Evolutionary conservation across 371 early-diverging fungal genomes (phyloP), one percentile per base, ranked within the genome.

Genomic region (Circinella minor): DNA sequence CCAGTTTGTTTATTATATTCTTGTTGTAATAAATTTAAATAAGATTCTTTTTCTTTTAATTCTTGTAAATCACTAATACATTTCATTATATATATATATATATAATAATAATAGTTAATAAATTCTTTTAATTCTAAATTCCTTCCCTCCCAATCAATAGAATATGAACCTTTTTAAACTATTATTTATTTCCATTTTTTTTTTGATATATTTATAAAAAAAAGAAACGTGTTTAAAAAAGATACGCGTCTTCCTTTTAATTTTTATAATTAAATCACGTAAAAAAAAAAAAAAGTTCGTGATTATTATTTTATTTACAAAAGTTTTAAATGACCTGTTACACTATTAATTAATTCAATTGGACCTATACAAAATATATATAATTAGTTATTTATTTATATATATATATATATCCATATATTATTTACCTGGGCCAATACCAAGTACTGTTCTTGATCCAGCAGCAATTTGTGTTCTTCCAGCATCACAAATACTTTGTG

Each of bases 381-480:
- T 38, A 60, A 60, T 38, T 63, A 61, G 37, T 5, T 6, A 39
- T 17, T 47, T 36, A 36, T 63, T 47, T 68, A 61, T 10, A 47
- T 55, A 27, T 64, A 9, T 57, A 68, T 36, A 54, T 38, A 1
- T 49, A 46, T 9, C 17, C 27, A 61, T 11, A 11, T 66, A 2
- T 15, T 62, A 7, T 15, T 76, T 80, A 89, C 92, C 97, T 51
- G 99, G 99, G 8, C 99, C 99, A 71, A 99, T 91, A 13, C 96
- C 98, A 39, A 98, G 82, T 6, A 99, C 99, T 0, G 99, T 99
- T 43, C 92, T 83, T 18, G 98, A 94, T 20, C 97, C 97, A 36
- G 98, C 91, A 9, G 94, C 96, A 69, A 99, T 96, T 81, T 99
- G 99, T 54, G 99, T 99, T 55, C 96, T 84, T 36, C 99, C 99